These are phyloP conservation scores for Cyberlindnera mississippiensis DNA, from an alignment of 805 yeast genomes.

Conservation along the genomic window DNA sequence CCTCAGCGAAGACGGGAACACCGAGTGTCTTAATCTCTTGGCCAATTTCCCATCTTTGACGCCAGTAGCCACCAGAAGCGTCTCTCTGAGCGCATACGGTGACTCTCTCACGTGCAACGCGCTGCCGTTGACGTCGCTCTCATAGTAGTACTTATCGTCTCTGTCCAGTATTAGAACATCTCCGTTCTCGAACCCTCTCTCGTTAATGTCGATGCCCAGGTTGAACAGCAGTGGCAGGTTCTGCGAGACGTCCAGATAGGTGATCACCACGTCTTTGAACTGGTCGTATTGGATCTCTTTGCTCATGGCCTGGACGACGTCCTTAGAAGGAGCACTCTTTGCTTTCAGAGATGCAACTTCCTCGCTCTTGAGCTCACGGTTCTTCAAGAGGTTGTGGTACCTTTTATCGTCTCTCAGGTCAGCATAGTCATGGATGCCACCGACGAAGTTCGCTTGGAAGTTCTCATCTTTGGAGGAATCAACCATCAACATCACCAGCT, in stretches of 20 bases:
- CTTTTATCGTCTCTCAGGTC: constrained; percentile 46
- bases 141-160: constrained; percentile 34
- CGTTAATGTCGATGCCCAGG: constrained; percentile 20
- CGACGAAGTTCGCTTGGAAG: constrained; percentile 22
- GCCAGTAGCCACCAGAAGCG: constrained; percentile 7
- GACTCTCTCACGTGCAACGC: constrained; percentile 13
- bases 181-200: constrained; percentile 40
- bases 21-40: constrained; percentile 39
- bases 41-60: constrained; percentile 17
- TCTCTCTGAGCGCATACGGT: constrained; percentile 9
- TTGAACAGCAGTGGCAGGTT: constrained; percentile 6
- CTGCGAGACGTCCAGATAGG: constrained; percentile 46
- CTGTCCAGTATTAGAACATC: constrained; percentile 52
- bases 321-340: constrained; percentile 35
- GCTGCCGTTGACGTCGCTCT: constrained; percentile 34
- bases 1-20: constrained; percentile 36
- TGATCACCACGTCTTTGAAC: constrained; percentile 39
- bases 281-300: constrained; percentile 43
- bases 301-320: constrained; percentile 45
- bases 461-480: constrained; percentile 17
- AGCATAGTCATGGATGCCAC: constrained; percentile 28
- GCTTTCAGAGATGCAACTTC: constrained; percentile 41
- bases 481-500: constrained; percentile 18
- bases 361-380: constrained; percentile 39
- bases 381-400: constrained; percentile 31